Percentiles rank a stretch among this genome's conserved stretches.
These are phyloP conservation scores for Pseudogymnoascus sp. DNA, from an alignment of 2,329 filamentous ascomycete genomes.

Conservation along the genomic window DNA sequence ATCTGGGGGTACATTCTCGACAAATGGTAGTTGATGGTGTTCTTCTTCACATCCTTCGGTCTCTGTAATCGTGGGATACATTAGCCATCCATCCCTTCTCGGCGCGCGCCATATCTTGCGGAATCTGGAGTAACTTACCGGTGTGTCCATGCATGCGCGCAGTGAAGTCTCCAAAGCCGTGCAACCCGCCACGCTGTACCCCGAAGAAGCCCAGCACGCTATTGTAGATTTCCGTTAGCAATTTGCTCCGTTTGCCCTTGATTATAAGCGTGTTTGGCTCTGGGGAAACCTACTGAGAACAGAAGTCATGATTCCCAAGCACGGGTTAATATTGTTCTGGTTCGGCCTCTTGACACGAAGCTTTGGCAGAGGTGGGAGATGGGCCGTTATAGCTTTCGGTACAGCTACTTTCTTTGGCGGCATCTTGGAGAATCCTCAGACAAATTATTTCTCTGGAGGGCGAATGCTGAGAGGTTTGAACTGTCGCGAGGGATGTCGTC, in stretches of 20 bases:
- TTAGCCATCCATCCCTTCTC: slow-evolving; percentile 9
- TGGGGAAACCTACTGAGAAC: slow-evolving; percentile 47
- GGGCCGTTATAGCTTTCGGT: slow-evolving; percentile 26
- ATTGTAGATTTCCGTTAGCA: slow-evolving; percentile 10
- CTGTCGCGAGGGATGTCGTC: background rate
- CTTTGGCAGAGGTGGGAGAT: slow-evolving; percentile 50
- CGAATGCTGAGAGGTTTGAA: slow-evolving; percentile 1
- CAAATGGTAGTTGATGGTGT: slow-evolving; percentile 86
- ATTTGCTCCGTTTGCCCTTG: background rate
- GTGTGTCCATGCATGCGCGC: slow-evolving; percentile 70
- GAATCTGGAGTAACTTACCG: slow-evolving; percentile 41
- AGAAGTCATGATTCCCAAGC: slow-evolving; percentile 56
- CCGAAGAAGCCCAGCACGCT: slow-evolving; percentile 81
- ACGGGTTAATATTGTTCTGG: slow-evolving; percentile 53
- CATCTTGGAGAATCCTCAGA: slow-evolving; percentile 19
- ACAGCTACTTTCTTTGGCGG: slow-evolving; percentile 25
- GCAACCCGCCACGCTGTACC: slow-evolving; percentile 55
- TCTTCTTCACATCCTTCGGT: slow-evolving; percentile 52
- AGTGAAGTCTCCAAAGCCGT: slow-evolving; percentile 51
- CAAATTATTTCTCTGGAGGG: background rate
- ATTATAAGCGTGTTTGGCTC: slow-evolving; percentile 10
- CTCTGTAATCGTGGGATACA: slow-evolving; percentile 35
- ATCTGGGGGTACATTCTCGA: slow-evolving; percentile 67
- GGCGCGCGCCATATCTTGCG: background rate
- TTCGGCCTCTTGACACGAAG: slow-evolving; percentile 58